Evolutionary conservation across 192 early-diverging fungal species (phyloP).

Genomic region (Linnemannia elongata): DNA sequence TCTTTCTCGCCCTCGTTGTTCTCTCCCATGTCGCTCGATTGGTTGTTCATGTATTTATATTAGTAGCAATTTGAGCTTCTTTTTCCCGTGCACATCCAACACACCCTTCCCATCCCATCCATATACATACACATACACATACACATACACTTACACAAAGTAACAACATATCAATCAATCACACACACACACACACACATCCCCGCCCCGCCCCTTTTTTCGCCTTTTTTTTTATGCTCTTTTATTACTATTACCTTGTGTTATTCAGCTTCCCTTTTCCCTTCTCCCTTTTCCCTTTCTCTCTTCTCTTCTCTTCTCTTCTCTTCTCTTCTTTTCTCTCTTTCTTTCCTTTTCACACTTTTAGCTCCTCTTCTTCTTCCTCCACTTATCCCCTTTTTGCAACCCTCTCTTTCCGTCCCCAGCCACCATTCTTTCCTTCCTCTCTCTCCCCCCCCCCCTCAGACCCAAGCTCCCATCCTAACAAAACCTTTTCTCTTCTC

Average conservation of each 20-base stretch:
- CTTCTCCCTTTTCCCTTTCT: not conserved
- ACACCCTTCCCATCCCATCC: not conserved
- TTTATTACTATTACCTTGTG: not conserved
- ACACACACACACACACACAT: too few species aligned
- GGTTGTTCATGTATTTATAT: too few species aligned
- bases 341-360: slow-evolving; percentile 2
- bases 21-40: too few species aligned
- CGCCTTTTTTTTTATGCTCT: not conserved
- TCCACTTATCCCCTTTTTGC: not conserved
- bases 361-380: not conserved
- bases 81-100: not conserved
- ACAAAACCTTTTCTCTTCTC: not conserved
- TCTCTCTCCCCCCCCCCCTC: not conserved
- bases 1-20: not conserved
- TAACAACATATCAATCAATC: too few species aligned
- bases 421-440: not conserved
- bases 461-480: not conserved
- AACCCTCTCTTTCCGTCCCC: not conserved
- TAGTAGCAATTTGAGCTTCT: slow-evolving; percentile 2
- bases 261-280: not conserved
- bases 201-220: not conserved
- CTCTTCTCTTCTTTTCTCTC: not conserved
- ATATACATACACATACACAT: too few species aligned
- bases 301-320: not conserved
- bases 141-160: too few species aligned